Conservation (phyloP, 805 yeast species). For the Debaryomyces castellii region DNA sequence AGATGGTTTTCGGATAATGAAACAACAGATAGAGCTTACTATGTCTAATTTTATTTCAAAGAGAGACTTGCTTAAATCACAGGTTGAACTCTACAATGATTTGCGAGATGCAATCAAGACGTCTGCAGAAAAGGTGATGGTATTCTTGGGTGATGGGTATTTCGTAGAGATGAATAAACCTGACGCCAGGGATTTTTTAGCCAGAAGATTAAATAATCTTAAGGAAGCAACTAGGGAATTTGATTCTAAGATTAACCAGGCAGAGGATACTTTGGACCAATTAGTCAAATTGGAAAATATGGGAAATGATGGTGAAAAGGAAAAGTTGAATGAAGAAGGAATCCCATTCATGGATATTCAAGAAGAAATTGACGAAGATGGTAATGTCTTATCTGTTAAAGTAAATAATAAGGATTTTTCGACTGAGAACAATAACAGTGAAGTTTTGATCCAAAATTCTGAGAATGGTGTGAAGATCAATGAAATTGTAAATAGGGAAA, state of each 20-base stretch:
- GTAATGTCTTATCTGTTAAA: constrained; percentile 49
- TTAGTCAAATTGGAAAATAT: constrained; percentile 14
- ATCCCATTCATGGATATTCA: constrained; percentile 77
- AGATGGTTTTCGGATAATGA: constrained; percentile 1
- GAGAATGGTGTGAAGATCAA: neutral
- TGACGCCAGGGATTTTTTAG: constrained; percentile 28
- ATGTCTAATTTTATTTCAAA: constrained; percentile 1
- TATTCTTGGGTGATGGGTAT: constrained; percentile 41
- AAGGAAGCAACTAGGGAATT: constrained; percentile 42
- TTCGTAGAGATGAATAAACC: constrained; percentile 30
- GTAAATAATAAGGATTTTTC: constrained; percentile 18
- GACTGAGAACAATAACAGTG: neutral
- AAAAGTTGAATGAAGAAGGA: constrained; percentile 40
- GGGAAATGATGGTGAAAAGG: constrained; percentile 5
- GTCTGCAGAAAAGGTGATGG: constrained; percentile 16
- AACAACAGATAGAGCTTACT: constrained; percentile 2
- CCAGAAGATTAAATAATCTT: constrained; percentile 25
- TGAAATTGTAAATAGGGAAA: neutral
- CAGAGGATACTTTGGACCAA: constrained; percentile 28
- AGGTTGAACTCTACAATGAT: constrained; percentile 3
- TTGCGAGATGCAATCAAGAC: constrained; percentile 3
- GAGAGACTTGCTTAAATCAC: constrained; percentile 4
- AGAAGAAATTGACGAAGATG: constrained; percentile 81
- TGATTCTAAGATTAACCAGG: constrained; percentile 37
- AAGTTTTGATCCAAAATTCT: neutral